phyloP scores from a whole-genome alignment of 495 filamentous ascomycete genomes.

The Penicillium steckii region DNA sequence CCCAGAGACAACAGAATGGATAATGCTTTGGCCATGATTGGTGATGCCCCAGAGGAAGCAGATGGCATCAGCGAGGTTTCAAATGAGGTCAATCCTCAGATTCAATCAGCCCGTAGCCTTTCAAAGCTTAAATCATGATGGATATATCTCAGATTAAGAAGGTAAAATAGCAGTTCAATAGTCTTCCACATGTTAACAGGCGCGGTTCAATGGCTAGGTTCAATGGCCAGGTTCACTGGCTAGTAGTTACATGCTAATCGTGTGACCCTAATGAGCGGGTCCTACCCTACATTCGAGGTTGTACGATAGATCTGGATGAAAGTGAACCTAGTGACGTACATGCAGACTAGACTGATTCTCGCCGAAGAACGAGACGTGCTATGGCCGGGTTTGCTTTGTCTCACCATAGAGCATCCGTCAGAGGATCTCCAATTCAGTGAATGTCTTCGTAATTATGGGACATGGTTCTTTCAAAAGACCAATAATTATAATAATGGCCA shows the following conservation, averaged over 20 bases:
- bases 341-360: no score
- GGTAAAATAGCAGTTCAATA: background rate
- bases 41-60: background rate
- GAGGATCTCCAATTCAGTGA: no score
- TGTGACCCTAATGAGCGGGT: constrained; percentile 1
- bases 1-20: background rate
- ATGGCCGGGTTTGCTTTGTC: no score
- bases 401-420: no score
- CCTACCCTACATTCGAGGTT: constrained; percentile 8
- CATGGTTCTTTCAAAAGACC: no score
- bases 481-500: no score
- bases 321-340: no score
- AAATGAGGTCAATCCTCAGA: constrained; percentile 1
- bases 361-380: no score
- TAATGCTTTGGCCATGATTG: constrained; percentile 9
- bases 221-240: background rate
- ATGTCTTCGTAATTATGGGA: no score
- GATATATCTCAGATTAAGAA: background rate
- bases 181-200: constrained; percentile 11
- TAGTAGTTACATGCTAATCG: background rate
- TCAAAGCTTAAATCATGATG: background rate
- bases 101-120: background rate
- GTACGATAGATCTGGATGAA: no score
- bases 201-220: background rate
- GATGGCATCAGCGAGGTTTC: constrained; percentile 2